Base-by-base conservation (phyloP, 257 asterid species). In the Rauvolfia tetraphylla region DNA sequence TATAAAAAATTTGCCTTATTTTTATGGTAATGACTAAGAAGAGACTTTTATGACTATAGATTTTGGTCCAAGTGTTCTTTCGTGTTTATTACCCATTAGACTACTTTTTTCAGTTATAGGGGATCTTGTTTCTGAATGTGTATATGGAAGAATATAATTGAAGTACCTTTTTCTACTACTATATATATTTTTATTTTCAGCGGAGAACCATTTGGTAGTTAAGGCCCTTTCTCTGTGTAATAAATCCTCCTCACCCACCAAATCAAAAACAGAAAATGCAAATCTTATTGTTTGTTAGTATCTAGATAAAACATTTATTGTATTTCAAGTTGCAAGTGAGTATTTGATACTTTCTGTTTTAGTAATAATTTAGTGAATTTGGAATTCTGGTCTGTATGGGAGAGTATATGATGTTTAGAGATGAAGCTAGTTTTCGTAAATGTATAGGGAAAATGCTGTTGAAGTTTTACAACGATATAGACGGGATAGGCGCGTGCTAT, bases 381-480 rank as follows among this genome's bases (percentile, higher is more conserved):
- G 22, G 20, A 22, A 38, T 67, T 67, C 20, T 38, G 51, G 23
- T 67, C 4, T 38, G 18, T 25, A 66, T 22, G 48, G 36, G 15
- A 36, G 29, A 14, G 57, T 15, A 53, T 53, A 53, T 53, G 59
- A 1, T 66, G 72, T 10, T 22, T 18, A 65, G 15, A 33, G 51
- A 67, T 67, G 31, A 38, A 67, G 33, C 48, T 67, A 22, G 12
- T 67, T 66, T 67, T 67, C 31, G 11, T 67, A 14, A 71, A 27
- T 56, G 42, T 15, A n/a, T 77, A 95, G 99, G 92, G 98, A 90
- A 82, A 88, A 84, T 70, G 90, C 86, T 68, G 82, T 89, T 10
- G 96, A 91, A 74, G 89, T 91, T 41, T 79, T 92, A 85, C 99
- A 95, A 85, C 88, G 98, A 71, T 95, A 86, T 76, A 89, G 99